Base-by-base conservation (phyloP, 176 grass and related monocot species). In the Zoysia japonica region DNA sequence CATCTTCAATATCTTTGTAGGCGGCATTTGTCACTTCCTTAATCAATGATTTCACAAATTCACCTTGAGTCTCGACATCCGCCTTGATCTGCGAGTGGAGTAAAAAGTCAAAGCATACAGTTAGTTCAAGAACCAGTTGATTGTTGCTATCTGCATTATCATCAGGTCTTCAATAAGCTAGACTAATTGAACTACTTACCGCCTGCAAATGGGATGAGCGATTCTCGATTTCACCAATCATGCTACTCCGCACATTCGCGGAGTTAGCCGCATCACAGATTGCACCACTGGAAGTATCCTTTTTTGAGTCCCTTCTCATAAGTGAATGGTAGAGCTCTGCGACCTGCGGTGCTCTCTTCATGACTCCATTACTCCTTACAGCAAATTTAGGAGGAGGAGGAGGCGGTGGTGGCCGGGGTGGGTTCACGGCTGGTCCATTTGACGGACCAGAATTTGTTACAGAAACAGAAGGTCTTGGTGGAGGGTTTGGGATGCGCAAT, bases 161-260 rank as follows among this genome's bases (percentile, higher is more conserved):
- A 63, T 44, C 37, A 45, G n/a, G 36, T 65, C 37, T 87, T n/a
- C 28, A 48, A 40, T 71, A 71, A 52, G 83, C 74, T 65, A 47
- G 41, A 57, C 7, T 72, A 40, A 50, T 49, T n/a, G 60, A 42
- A 54, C 46, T 85, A 74, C 96, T 79, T 95, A 99, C 92, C 68
- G 96, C 96, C 65, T 95, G 79, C 73, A 99, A 76, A 89, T 99
- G 92, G 2, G 96, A 95, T 17, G 96, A 99, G 16, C 96, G 88
- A 54, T 99, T 99, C 88, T 99, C 96, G 10, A 99, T 99, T 90
- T 99, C 96, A 79, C 96, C 96, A 73, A 99, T 99, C 96, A 99
- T 99, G 84, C 90, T 99, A 75, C 92, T 99, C 50, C 92, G 75
- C 39, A 89, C 86, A 84, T 99, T 91, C 28, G 86, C 96, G 17